Evolutionary conservation across 192 early-diverging fungal genomes (phyloP), one percentile per base, ranked within the genome.

Genomic region (Rhizoclosmatium globosum): DNA sequence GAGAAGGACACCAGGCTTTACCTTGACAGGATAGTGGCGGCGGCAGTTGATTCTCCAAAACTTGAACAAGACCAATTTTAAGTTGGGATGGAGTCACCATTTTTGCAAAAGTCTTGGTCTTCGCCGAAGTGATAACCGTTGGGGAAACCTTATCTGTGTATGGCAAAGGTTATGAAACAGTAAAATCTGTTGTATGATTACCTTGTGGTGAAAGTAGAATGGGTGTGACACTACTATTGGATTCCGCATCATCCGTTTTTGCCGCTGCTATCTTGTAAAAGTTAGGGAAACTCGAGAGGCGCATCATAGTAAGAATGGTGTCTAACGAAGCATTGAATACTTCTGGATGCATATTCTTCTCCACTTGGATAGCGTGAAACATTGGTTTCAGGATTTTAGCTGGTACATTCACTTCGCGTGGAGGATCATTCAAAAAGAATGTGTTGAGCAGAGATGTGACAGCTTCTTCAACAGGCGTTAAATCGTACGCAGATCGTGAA

Each of bases 321-420:
- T 82, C 77, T 38, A 82, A n/a, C 23, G 72, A 72, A n/a, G 15
- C 57, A 47, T 79, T 61, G 39, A 82, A 79, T 21, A 82, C 43
- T 53, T 65, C 66, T 53, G 82, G 82, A 53, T 82, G 62, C 44
- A 70, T 61, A 66, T 69, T 68, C 6, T 21, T 59, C n/a, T 79
- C 73, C 43, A 47, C 42, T 39, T 78, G 64, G 2, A 75, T 45
- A 9, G 73, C 72, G 3, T 21, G 0, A n/a, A 79, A n/a, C 38
- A 82, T 15, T 2, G 48, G 47, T 47, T 79, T 74, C 15, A 56
- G 69, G 39, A 79, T 79, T 45, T 53, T 56, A 11, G 71, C 21
- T 1, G 82, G 82, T 1, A 82, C 47, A 59, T 82, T 82, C 48
- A 79, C 41, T 23, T 79, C 82, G 23, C 42, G 64, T 39, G 41